These are phyloP conservation scores for Pseudohyphozyma bogoriensis DNA, from an alignment of 768 basidiomycete genomes.

Conservation along the genomic window DNA sequence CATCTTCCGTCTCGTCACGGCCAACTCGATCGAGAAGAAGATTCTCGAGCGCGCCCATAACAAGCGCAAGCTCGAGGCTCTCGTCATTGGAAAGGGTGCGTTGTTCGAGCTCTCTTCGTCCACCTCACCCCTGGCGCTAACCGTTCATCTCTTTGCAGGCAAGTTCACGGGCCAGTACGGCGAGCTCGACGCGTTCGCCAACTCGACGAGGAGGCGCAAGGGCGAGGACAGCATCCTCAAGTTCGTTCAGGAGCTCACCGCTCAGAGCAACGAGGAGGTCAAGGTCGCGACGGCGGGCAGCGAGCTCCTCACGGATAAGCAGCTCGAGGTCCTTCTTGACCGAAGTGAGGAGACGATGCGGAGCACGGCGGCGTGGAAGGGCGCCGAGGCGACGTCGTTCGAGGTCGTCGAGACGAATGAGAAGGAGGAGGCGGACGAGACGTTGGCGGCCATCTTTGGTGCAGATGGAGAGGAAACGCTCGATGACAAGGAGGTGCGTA, in stretches of 20 bases:
- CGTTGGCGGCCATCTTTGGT: too few species aligned
- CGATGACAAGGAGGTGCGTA: constrained; percentile 13
- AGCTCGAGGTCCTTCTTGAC: constrained; percentile 71
- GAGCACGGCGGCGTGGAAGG: constrained; percentile 1
- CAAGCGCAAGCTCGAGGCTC: constrained; percentile 72
- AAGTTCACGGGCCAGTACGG: constrained; percentile 23
- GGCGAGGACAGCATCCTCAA: constrained; percentile 43
- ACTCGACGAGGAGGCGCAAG: constrained; percentile 13
- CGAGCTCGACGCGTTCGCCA: constrained; percentile 6
- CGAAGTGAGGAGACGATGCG: constrained; percentile 42
- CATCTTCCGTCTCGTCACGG: constrained; percentile 75
- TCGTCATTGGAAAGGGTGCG: constrained; percentile 82
- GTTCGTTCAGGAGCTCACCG: constrained; percentile 64
- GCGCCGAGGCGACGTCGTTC: constrained; percentile 5
- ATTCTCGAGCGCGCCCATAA: constrained; percentile 56
- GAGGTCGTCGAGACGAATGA: constrained; percentile 25
- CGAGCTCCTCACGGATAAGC: constrained; percentile 67
- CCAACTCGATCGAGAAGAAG: constrained; percentile 81
- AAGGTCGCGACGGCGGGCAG: constrained; percentile 68
- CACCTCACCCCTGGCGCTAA: neutral
- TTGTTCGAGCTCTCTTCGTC: constrained; percentile 5
- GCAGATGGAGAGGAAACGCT: neutral
- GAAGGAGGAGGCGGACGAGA: constrained; percentile 4
- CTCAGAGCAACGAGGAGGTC: constrained; percentile 53
- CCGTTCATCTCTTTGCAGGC: constrained; percentile 50